These are phyloP conservation scores for Meripilus lineatus DNA, from an alignment of 1,284 basidiomycete species.

Conservation along the genomic window DNA sequence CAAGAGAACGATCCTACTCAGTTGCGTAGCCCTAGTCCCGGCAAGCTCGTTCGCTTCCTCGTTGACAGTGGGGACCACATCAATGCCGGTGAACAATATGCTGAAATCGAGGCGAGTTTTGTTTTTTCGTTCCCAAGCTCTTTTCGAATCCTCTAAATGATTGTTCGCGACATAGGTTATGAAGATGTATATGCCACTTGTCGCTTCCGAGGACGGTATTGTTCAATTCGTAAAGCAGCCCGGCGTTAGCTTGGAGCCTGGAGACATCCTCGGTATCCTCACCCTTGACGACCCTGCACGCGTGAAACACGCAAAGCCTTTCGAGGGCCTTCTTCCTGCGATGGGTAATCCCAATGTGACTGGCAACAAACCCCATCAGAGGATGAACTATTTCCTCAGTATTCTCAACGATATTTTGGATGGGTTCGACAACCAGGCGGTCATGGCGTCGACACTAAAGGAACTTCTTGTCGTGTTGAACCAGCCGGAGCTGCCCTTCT, in stretches of 20 bases:
- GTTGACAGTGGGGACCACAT: slow-evolving; percentile 98
- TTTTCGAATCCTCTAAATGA: slow-evolving; percentile 14
- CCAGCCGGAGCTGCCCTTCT: slow-evolving; percentile 87
- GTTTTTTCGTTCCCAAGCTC: slow-evolving; percentile 1
- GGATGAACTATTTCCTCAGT: slow-evolving; percentile 71
- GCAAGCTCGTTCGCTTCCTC: slow-evolving; percentile 93
- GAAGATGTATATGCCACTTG: slow-evolving; percentile 99
- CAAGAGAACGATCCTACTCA: slow-evolving; percentile 99
- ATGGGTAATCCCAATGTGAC: slow-evolving; percentile 85
- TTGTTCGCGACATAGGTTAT: slow-evolving; percentile 62
- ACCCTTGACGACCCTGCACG: slow-evolving; percentile 95
- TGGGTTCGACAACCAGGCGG: slow-evolving; percentile 90
- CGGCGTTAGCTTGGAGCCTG: slow-evolving; percentile 94
- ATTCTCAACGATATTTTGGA: slow-evolving; percentile 91
- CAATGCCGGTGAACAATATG: slow-evolving; percentile 93
- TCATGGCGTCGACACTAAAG: slow-evolving; percentile 81
- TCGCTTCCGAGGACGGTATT: slow-evolving; percentile 93
- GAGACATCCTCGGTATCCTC: slow-evolving; percentile 96
- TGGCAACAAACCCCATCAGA: slow-evolving; percentile 91
- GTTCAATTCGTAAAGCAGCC: slow-evolving; percentile 98
- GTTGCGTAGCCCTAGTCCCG: slow-evolving; percentile 92
- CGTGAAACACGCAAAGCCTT: slow-evolving; percentile 98
- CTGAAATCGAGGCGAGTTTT: slow-evolving; percentile 86
- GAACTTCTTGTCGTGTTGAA: slow-evolving; percentile 77
- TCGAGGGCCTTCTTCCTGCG: slow-evolving; percentile 86